Base-by-base conservation (phyloP, 2,329 filamentous ascomycete genomes). In the Aspergillus hortae region DNA sequence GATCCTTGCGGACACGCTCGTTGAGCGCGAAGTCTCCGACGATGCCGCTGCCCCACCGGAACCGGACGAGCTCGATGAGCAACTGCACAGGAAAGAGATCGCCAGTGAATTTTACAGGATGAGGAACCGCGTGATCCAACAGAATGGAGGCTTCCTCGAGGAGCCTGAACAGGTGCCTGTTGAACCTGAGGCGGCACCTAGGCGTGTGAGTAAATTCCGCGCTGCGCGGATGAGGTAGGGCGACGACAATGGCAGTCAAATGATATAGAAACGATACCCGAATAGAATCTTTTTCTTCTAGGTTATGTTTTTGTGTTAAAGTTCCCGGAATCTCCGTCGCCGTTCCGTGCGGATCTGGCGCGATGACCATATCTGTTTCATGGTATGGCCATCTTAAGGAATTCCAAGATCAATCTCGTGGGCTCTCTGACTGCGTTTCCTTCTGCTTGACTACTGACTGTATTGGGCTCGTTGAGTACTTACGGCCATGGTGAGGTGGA, bases 101-200 rank as follows among this genome's bases (percentile, higher is more conserved):
- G 86, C 89, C 6, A 82, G 84, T 35, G 89, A 95, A 65, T 95
- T 95, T 69, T 88, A 95, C 68, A 85, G 83, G 42, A 79, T 89
- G 69, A 87, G 92, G 17, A 95, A 92, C 67, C 83, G 82, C 63
- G 86, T 95, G 71, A 91, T 96, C 49, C 84, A 90, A 60, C 82
- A 85, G 61, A 84, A 94, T 61, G 91, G 91, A 47, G 91, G 91
- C 3, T 95, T 96, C 68, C 74, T 88, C 60, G 83, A 88, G 53
- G 85, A 90, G 54, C 78, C 82, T 48, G 81, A 79, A 43, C 82
- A 85, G 44, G 80, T 88, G 48, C 82, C 87, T 1, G 76, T 91
- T 49, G 84, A 91, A 61, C 78, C 81, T 23, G 81, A 86, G 45
- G 83, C 84, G 15, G 56, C 67, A 21, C 64, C 63, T 4, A 69